Percentiles rank a stretch among this genome's conserved stretches.
Conservation (phyloP, 192 early-diverging fungal species). For the Linnemannia zychae region DNA sequence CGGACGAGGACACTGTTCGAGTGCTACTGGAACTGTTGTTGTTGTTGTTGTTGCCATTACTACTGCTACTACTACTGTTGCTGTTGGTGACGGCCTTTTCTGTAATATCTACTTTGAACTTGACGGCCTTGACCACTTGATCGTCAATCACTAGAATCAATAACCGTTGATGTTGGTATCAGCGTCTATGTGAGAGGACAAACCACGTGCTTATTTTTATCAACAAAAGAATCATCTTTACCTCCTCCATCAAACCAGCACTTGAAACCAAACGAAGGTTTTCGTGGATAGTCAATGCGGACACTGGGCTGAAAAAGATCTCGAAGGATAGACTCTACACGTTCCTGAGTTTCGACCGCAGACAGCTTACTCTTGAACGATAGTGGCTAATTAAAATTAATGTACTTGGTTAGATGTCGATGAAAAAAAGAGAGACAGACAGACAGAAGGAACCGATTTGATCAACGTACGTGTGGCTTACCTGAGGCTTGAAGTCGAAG, state of each 20-base stretch:
- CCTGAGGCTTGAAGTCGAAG: slow-evolving; percentile 55
- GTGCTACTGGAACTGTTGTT: slow-evolving; percentile 3
- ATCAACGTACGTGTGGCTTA: background rate
- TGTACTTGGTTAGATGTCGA: too few species aligned
- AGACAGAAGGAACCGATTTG: too few species aligned
- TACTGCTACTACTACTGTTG: background rate
- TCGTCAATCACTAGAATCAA: slow-evolving; percentile 28
- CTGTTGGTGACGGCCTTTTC: slow-evolving; percentile 17
- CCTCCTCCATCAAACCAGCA: slow-evolving; percentile 46
- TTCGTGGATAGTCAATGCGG: slow-evolving; percentile 19
- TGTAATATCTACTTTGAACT: slow-evolving; percentile 48
- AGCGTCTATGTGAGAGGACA: background rate
- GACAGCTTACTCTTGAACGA: slow-evolving; percentile 35
- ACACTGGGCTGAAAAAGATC: slow-evolving; percentile 29
- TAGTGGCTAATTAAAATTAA: slow-evolving; percentile 23
- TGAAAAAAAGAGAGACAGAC: too few species aligned
- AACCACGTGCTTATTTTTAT: background rate
- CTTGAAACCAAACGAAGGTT: slow-evolving; percentile 33
- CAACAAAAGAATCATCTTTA: background rate
- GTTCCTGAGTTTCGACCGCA: slow-evolving; percentile 36
- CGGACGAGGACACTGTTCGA: slow-evolving; percentile 28
- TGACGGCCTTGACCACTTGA: slow-evolving; percentile 39
- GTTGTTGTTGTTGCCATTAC: background rate
- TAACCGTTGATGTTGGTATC: background rate
- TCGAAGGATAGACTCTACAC: slow-evolving; percentile 30